phyloP scores from a whole-genome alignment of 352 stramenopile genomes.

The Bremia lactucae region DNA sequence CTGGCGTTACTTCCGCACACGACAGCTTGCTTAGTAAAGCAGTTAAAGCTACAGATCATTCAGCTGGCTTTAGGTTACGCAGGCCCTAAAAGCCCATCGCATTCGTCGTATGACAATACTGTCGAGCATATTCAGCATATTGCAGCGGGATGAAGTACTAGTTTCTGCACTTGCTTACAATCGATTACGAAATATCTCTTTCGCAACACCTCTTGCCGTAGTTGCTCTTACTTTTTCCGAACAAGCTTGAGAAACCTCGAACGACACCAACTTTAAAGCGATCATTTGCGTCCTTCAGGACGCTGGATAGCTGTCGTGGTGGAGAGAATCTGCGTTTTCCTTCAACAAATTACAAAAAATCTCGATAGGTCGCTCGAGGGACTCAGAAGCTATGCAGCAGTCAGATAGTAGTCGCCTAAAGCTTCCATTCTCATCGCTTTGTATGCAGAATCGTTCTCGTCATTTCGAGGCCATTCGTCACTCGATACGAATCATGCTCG shows the following conservation, averaged over 20 bases:
- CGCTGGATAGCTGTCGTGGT: constrained; percentile 30
- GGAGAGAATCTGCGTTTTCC: constrained; percentile 3
- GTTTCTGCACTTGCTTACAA: constrained; percentile 45
- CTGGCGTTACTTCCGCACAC: constrained; percentile 35
- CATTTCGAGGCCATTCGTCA: background rate
- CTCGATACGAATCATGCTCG: constrained; percentile 38
- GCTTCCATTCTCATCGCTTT: constrained; percentile 32
- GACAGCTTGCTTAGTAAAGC: constrained; percentile 13
- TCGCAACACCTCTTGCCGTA: constrained; percentile 49
- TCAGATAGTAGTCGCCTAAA: constrained; percentile 4
- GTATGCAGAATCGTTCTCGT: constrained; percentile 29
- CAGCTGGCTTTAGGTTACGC: constrained; percentile 34
- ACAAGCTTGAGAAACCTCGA: background rate
- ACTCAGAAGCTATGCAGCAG: constrained; percentile 49
- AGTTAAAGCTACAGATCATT: constrained; percentile 67
- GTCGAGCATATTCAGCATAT: constrained; percentile 38
- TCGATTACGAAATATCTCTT: constrained; percentile 33
- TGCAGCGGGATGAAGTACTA: constrained; percentile 40
- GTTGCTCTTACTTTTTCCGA: constrained; percentile 24
- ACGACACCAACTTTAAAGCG: constrained; percentile 7
- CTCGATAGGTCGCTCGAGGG: constrained; percentile 46
- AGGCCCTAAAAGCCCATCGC: constrained; percentile 1
- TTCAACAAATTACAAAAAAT: constrained; percentile 2
- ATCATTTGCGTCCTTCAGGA: constrained; percentile 37
- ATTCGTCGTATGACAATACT: constrained; percentile 24